These are phyloP conservation scores for Tillandsia fasciculata DNA, from an alignment of 176 grass and related monocot species.

Conservation along the genomic window DNA sequence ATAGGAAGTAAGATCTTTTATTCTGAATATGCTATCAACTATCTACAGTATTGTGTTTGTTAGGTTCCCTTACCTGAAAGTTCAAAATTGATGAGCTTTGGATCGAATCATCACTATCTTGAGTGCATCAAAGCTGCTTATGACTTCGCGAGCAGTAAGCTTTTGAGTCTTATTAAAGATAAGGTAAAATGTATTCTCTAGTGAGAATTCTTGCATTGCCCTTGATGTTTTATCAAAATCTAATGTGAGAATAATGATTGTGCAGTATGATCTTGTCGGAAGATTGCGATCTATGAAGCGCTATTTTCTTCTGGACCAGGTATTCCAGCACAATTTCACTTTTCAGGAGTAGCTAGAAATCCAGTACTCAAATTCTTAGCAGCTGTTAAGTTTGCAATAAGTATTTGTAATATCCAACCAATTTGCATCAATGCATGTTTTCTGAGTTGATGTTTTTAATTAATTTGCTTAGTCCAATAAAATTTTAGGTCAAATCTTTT, in stretches of 20 bases:
- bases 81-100: slow-evolving; percentile 88
- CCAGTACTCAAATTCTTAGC: background rate
- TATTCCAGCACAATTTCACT: slow-evolving; percentile 11
- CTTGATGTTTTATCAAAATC: background rate
- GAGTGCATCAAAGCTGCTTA: slow-evolving; percentile 98
- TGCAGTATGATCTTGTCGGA: slow-evolving; percentile 78
- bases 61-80: slow-evolving; percentile 88
- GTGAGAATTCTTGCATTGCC: background rate
- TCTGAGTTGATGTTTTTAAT: no score
- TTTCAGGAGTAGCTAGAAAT: background rate
- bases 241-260: slow-evolving; percentile 16
- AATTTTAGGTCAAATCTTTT: no score
- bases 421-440: background rate
- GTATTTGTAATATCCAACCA: background rate
- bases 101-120: slow-evolving; percentile 90
- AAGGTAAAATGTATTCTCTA: slow-evolving; percentile 35
- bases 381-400: background rate
- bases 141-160: slow-evolving; percentile 90
- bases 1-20: background rate
- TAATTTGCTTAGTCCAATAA: no score
- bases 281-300: slow-evolving; percentile 91
- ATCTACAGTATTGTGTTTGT: slow-evolving; percentile 10
- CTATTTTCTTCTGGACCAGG: slow-evolving; percentile 92
- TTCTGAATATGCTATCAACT: background rate
- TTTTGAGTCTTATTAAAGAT: slow-evolving; percentile 88